Conservation (phyloP, 1,284 basidiomycete genomes). For the Tetrapyrgos nigripes region DNA sequence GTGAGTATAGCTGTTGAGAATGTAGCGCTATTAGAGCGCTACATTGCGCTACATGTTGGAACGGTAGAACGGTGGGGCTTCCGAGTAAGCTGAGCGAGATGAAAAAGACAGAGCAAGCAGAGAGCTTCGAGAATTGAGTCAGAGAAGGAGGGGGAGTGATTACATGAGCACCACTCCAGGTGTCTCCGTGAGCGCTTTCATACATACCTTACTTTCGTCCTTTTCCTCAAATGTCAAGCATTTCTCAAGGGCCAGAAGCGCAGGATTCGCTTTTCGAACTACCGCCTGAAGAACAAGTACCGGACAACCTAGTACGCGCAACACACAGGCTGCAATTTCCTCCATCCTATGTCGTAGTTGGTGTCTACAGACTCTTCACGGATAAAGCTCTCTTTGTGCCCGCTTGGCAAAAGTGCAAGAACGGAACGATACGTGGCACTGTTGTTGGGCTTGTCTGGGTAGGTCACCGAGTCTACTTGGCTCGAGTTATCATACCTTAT, state of each 20-base stretch:
- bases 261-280: conserved; percentile 34
- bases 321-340: conserved; percentile 69
- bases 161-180: too few relatives aligned
- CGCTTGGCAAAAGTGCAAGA: conserved; percentile 78
- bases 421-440: conserved; percentile 67
- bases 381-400: conserved; percentile 69
- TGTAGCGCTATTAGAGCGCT: too few relatives aligned
- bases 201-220: not conserved
- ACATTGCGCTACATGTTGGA: too few relatives aligned
- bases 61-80: too few relatives aligned
- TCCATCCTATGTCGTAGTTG: conserved; percentile 78
- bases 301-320: conserved; percentile 54
- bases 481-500: too few relatives aligned
- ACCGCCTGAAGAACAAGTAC: conserved; percentile 38
- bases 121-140: too few relatives aligned
- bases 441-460: conserved; percentile 75
- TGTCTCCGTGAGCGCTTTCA: not conserved
- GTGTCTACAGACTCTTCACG: conserved; percentile 73
- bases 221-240: conserved; percentile 13
- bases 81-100: too few relatives aligned
- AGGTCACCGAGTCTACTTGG: conserved; percentile 26
- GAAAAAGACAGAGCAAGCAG: too few relatives aligned
- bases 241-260: conserved; percentile 29
- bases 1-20: too few relatives aligned
- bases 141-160: too few relatives aligned